Evolutionary conservation across 495 filamentous ascomycete species (phyloP).

Genomic region (Pseudomonodictys pantanalensis): DNA sequence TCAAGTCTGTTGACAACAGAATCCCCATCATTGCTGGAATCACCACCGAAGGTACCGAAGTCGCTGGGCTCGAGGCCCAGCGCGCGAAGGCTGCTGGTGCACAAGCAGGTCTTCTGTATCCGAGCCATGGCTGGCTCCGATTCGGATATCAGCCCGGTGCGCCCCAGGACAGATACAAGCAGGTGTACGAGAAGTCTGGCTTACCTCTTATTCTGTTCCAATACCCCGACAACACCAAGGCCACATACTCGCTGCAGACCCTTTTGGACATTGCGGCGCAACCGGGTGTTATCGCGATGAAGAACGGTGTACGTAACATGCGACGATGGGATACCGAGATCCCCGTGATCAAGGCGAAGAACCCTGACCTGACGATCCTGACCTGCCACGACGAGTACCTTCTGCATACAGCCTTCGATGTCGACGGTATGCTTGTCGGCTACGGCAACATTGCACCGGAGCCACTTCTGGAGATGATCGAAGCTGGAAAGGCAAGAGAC

Average conservation of each 20-base stretch:
- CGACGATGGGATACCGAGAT: conserved; percentile 44
- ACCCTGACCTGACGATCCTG: conserved; percentile 41
- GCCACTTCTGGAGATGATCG: conserved; percentile 39
- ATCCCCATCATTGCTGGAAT: conserved; percentile 43
- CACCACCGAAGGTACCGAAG: conserved; percentile 42
- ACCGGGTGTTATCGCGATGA: conserved; percentile 43
- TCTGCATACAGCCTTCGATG: conserved; percentile 42
- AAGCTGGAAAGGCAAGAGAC: conserved; percentile 41
- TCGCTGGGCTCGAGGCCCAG: conserved; percentile 42
- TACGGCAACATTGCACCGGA: conserved; percentile 45
- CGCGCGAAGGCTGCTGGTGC: conserved; percentile 43
- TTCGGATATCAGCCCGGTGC: conserved; percentile 43
- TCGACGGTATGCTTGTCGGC: conserved; percentile 43
- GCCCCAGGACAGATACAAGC: conserved; percentile 41
- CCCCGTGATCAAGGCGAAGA: conserved; percentile 38
- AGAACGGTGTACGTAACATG: conserved; percentile 45
- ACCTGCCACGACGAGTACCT: conserved; percentile 44
- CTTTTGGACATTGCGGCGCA: conserved; percentile 43
- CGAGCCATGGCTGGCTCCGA: conserved; percentile 44
- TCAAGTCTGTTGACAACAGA: conserved; percentile 41
- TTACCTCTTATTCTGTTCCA: conserved; percentile 44
- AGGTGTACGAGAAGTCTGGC: conserved; percentile 39
- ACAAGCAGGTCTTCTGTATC: conserved; percentile 41
- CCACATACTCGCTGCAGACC: conserved; percentile 40
- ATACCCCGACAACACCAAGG: conserved; percentile 44